Percentiles rank a stretch among this genome's conserved stretches.
These are phyloP conservation scores for Pseudocercospora cruenta DNA, from an alignment of 2,329 filamentous ascomycete genomes.

Conservation along the genomic window DNA sequence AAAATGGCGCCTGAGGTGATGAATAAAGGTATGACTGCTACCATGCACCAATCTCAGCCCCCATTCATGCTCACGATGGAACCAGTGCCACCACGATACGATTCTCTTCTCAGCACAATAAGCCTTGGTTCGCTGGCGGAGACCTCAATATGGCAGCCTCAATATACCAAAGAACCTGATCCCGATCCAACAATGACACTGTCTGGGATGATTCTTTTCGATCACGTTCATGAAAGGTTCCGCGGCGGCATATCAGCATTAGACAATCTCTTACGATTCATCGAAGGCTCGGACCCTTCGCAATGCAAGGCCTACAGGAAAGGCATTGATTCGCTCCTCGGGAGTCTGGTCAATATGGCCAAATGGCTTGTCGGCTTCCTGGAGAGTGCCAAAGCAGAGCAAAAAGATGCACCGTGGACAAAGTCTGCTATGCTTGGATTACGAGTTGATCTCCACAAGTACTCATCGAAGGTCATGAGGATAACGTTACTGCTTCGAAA, in stretches of 20 bases:
- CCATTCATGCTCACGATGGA: neutral
- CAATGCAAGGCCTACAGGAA: slow-evolving; percentile 13
- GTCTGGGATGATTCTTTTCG: slow-evolving; percentile 21
- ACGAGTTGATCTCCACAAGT: slow-evolving; percentile 26
- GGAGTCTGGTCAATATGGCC: slow-evolving; percentile 21
- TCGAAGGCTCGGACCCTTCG: slow-evolving; percentile 16
- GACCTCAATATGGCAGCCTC: neutral
- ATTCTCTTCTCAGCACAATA: neutral
- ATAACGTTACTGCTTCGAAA: slow-evolving; percentile 18
- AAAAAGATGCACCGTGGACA: slow-evolving; percentile 15
- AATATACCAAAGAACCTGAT: neutral
- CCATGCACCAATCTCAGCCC: neutral
- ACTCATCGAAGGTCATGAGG: slow-evolving; percentile 26
- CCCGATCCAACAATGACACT: neutral
- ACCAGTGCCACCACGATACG: neutral
- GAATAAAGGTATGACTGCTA: neutral
- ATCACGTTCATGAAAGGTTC: slow-evolving; percentile 20
- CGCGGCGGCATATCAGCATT: slow-evolving; percentile 20
- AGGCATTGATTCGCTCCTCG: slow-evolving; percentile 22
- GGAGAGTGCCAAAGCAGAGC: slow-evolving; percentile 9
- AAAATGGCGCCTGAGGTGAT: neutral
- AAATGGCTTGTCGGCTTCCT: slow-evolving; percentile 24
- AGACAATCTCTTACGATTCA: slow-evolving; percentile 21
- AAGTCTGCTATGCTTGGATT: slow-evolving; percentile 20
- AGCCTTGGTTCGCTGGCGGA: neutral